These are phyloP conservation scores for Massarina eburnea DNA, from an alignment of 2,329 filamentous ascomycete genomes.

Conservation along the genomic window DNA sequence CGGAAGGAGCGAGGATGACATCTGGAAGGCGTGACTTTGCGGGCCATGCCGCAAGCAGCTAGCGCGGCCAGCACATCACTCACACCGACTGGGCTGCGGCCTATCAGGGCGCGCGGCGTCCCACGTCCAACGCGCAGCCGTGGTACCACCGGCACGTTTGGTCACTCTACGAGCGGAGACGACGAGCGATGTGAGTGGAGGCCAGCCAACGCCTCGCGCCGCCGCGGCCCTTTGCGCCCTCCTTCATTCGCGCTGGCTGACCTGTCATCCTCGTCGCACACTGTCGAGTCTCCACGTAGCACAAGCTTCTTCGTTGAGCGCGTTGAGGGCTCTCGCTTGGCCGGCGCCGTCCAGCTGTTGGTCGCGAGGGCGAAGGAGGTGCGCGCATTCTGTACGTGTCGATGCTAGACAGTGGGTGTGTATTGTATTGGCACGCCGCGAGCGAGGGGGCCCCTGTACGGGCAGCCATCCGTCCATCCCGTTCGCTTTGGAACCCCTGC, in stretches of 20 bases:
- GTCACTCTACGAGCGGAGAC: slow-evolving; percentile 19
- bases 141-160: slow-evolving; percentile 41
- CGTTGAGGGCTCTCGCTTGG: slow-evolving; percentile 18
- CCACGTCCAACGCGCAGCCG: slow-evolving; percentile 38
- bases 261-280: slow-evolving; percentile 39
- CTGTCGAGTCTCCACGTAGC: slow-evolving; percentile 44
- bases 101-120: slow-evolving; percentile 34
- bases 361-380: background rate
- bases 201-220: slow-evolving; percentile 20
- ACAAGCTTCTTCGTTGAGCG: slow-evolving; percentile 23
- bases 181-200: slow-evolving; percentile 18
- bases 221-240: too few species aligned
- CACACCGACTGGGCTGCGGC: slow-evolving; percentile 37
- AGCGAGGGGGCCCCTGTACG: slow-evolving; percentile 26
- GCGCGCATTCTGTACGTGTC: background rate
- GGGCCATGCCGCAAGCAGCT: slow-evolving; percentile 18
- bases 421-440: slow-evolving; percentile 6
- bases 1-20: slow-evolving; percentile 17
- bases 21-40: slow-evolving; percentile 33
- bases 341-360: background rate
- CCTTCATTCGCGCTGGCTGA: slow-evolving; percentile 26
- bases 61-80: slow-evolving; percentile 40
- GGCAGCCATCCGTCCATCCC: slow-evolving; percentile 41
- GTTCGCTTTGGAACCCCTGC: slow-evolving; percentile 36
- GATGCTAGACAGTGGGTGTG: background rate